Evolutionary conservation across 331 rosid species (phyloP), one percentile per base, ranked within the genome.

Genomic region (Saraca asoca): DNA sequence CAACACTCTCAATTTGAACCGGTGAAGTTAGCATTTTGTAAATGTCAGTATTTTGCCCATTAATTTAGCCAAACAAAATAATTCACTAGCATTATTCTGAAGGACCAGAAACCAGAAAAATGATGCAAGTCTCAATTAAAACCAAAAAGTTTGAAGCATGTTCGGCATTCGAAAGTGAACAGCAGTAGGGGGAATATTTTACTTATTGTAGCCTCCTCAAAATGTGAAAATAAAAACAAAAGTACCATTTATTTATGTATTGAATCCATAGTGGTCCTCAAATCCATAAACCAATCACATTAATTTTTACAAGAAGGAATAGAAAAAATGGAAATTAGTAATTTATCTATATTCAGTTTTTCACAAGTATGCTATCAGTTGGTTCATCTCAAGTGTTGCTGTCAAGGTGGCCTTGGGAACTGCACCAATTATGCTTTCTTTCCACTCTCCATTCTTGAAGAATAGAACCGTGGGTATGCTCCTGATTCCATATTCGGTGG

Each of bases 391-490:
- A 12, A 90, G 62, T 54, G 94, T 71, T 9, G 94, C 74, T 7
- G 95, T 74, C 71, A 93, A 75, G 64, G 96, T 87, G 34, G 95
- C 76, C 79, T 87, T 93, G 39, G 96, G 95, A 51, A 93, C 97
- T 51, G 98, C 95, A 5, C 98, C 97, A 42, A 88, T 86, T 0
- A 93, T 82, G 18, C 95, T 87, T 59, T 92, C 96, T 70, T 78
- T 87, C 61, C 83, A 89, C 80, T 83, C 88, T 17, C 95, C 96
- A 60, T 82, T 73, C 63, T 89, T 91, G 91, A 91, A 91, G 75
- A 89, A 81, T 1, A 87, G 83, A 73, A 89, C 89, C 2, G 95
- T 89, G n/a, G 98, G 96, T 53, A 92, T 92, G 85, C 96, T 89
- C 72, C 98, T 82, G 58, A 92, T 89, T 18, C 96, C 96, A 20